These are phyloP conservation scores for Dioscorea alata DNA, from an alignment of 106 monocot species.

Conservation along the genomic window DNA sequence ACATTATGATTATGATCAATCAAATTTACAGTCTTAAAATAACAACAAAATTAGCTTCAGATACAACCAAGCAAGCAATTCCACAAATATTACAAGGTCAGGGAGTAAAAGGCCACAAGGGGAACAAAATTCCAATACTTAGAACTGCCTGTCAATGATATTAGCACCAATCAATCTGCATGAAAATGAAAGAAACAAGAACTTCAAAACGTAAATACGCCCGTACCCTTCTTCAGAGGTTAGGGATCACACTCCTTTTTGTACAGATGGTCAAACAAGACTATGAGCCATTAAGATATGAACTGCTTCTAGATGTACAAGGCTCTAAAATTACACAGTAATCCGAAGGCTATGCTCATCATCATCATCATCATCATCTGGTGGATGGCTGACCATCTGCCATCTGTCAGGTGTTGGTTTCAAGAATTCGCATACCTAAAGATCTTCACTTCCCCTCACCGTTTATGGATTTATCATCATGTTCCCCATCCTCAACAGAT, in stretches of 20 bases:
- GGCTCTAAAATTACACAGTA: conserved; percentile 7
- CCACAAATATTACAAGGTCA: neutral
- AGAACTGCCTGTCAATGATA: conserved; percentile 5
- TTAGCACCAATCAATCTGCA: conserved; percentile 6
- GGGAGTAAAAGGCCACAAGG: neutral
- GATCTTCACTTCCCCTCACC: neutral
- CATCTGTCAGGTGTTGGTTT: too few relatives aligned
- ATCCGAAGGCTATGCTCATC: neutral
- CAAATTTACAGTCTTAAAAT: neutral
- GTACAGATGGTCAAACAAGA: conserved; percentile 18
- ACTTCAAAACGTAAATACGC: neutral
- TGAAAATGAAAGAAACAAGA: conserved; percentile 1
- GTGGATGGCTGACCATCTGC: neutral
- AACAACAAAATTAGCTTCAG: neutral
- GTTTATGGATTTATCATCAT: conserved; percentile 2
- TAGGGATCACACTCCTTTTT: conserved; percentile 6
- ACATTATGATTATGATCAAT: neutral
- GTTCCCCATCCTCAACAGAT: neutral
- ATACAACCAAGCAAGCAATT: neutral
- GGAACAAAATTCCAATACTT: neutral
- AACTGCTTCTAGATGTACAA: conserved; percentile 6
- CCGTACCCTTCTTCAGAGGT: conserved; percentile 1
- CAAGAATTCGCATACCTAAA: too few relatives aligned
- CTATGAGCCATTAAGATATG: conserved; percentile 6
- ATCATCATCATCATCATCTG: neutral